phyloP scores from a whole-genome alignment of 345 rosid species.

The thale cress (Arabidopsis thaliana) region TAIR10.1 NC_003076.8:15794001-15794500 shows the following conservation, averaged over 20 bases:
- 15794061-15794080: neutral
- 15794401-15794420: neutral
- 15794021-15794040: neutral
- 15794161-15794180: neutral
- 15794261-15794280: constrained; percentile 7
- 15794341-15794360: constrained; percentile 12
- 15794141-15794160: neutral
- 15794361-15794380: constrained; percentile 12
- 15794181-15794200: constrained; percentile 16
- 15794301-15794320: constrained; percentile 23
- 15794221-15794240: constrained; percentile 22
- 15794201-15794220: neutral
- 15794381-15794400: constrained; percentile 9
- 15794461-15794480: neutral
- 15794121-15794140: neutral
- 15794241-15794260: neutral
- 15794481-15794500: constrained; percentile 28
- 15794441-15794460: neutral
- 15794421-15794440: neutral
- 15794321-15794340: constrained; percentile 28
- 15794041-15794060: neutral
- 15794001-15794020: neutral
- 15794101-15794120: neutral
- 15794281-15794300: neutral
- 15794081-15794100: neutral